Evolutionary conservation across 805 yeast species (phyloP).

Genomic region (Starmerella cellae): DNA sequence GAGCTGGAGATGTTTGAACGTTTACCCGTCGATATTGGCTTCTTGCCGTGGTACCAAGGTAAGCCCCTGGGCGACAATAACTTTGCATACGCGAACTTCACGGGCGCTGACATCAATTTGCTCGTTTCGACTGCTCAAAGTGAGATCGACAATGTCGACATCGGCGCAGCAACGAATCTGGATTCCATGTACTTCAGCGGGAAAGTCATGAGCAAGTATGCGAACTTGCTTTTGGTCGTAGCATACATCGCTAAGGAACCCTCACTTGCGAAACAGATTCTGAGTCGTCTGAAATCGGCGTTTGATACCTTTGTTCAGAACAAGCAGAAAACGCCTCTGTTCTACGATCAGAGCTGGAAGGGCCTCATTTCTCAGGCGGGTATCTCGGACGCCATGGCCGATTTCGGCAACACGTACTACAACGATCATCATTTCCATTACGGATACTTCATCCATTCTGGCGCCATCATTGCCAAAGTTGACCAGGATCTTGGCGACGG

Average conservation of each 20-base stretch:
- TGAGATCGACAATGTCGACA: conserved; percentile 40
- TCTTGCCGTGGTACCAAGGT: conserved; percentile 43
- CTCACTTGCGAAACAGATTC: conserved; percentile 36
- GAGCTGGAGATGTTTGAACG: conserved; percentile 27
- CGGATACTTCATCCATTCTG: conserved; percentile 72
- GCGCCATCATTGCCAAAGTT: conserved; percentile 60
- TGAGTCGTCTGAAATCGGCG: conserved; percentile 52
- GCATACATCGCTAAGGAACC: conserved; percentile 51
- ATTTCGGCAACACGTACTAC: conserved; percentile 66
- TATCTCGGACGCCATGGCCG: conserved; percentile 36
- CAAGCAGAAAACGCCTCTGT: conserved; percentile 56
- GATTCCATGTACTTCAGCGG: conserved; percentile 90
- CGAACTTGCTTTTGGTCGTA: conserved; percentile 63
- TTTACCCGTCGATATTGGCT: conserved; percentile 35
- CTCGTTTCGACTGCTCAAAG: conserved; percentile 36
- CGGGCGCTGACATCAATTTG: conserved; percentile 29
- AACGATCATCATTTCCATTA: conserved; percentile 85
- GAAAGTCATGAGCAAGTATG: conserved; percentile 76
- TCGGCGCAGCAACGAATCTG: conserved; percentile 42
- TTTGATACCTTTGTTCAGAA: conserved; percentile 57
- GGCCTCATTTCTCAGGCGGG: conserved; percentile 27
- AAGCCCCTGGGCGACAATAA: conserved; percentile 23
- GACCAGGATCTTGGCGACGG: conserved; percentile 37
- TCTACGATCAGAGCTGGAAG: conserved; percentile 59
- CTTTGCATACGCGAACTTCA: conserved; percentile 32